Evolutionary conservation across 768 basidiomycete genomes (phyloP), one percentile per base, ranked within the genome.

Genomic region (Chlorophyllum brunneum): DNA sequence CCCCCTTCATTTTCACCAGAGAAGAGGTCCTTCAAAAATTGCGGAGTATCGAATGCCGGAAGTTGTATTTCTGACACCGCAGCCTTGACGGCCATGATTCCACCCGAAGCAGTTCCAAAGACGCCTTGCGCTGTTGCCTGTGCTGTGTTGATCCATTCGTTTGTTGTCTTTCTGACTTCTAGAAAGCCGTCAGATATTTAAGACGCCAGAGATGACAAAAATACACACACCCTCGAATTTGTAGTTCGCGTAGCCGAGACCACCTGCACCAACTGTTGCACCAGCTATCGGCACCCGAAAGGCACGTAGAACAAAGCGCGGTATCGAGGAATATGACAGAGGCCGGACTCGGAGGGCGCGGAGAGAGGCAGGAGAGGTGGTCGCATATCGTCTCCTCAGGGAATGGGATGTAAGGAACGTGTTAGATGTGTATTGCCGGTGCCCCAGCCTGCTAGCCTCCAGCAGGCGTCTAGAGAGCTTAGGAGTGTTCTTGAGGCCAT

Each of bases 221-320:
- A 29, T 13, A 68, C 79, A 58, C 53, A 16, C 55, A 92, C 95
- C 92, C 74, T 98, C 95, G 61, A 95, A 86, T 71, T 94, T 94
- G 75, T 95, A 95, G 66, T 95, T 94, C 18, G 93, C 95, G 69
- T 97, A 98, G 4, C 91, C 92, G 51, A 95, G 72, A 0, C 92
- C 86, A 8, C 95, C 95, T 0, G 88, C 94, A 3, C 95, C 95
- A 22, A 95, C 80, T 1, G 92, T 92, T 30, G 85, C 88, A 5
- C 88, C 92, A 13, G 92, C 93, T 54, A 92, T 78, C 23, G 94
- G 94, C 1, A 97, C 83, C 45, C 88, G 77, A 62, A 97, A 93
- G 0, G 93, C 93, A 39, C 92, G 79, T 0, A 86, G 83, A 39
- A 95, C 81, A 58, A 95, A 89, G 57, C 84, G 76, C n/a, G 94